A percentile compares a stretch with the other conserved stretches of the same genome.
Conservation (phyloP, 2,329 filamentous ascomycete genomes). For the Paracamarosporium sp. region DNA sequence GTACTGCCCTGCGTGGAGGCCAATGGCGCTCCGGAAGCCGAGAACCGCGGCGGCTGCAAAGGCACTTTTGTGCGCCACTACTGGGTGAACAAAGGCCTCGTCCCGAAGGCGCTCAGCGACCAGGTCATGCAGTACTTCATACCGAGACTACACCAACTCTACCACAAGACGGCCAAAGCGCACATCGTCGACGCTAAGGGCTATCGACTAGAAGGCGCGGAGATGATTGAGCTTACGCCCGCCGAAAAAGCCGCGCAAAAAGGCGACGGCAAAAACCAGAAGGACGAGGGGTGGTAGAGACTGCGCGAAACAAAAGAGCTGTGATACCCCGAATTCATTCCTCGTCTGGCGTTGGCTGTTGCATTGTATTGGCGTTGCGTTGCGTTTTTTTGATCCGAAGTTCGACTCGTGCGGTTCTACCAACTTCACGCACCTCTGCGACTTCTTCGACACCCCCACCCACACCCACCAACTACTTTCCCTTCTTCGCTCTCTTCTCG, state of each 20-base stretch:
- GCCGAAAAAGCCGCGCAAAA: constrained; percentile 37
- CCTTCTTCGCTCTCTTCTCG: too few relatives aligned
- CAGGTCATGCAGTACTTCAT: constrained; percentile 47
- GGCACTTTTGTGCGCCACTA: constrained; percentile 49
- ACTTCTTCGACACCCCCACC: too few relatives aligned
- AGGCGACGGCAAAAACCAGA: constrained; percentile 37
- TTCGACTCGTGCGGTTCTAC: not conserved
- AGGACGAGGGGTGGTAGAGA: constrained; percentile 37
- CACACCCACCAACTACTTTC: too few relatives aligned
- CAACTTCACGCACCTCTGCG: too few relatives aligned
- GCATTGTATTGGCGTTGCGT: not conserved
- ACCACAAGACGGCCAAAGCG: constrained; percentile 32
- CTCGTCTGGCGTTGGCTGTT: not conserved
- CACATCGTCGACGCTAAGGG: constrained; percentile 45
- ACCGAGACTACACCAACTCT: constrained; percentile 41
- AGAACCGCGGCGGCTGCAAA: constrained; percentile 42
- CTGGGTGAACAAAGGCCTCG: constrained; percentile 45
- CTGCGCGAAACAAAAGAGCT: not conserved
- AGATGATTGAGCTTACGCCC: constrained; percentile 38
- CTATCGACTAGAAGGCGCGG: constrained; percentile 39
- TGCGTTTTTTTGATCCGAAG: not conserved
- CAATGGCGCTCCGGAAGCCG: constrained; percentile 45
- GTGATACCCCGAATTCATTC: not conserved
- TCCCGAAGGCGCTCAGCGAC: constrained; percentile 39
- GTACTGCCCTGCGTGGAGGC: constrained; percentile 48